Evolutionary conservation across 495 filamentous ascomycete species (phyloP).

Genomic region (Penicillium soppii): DNA sequence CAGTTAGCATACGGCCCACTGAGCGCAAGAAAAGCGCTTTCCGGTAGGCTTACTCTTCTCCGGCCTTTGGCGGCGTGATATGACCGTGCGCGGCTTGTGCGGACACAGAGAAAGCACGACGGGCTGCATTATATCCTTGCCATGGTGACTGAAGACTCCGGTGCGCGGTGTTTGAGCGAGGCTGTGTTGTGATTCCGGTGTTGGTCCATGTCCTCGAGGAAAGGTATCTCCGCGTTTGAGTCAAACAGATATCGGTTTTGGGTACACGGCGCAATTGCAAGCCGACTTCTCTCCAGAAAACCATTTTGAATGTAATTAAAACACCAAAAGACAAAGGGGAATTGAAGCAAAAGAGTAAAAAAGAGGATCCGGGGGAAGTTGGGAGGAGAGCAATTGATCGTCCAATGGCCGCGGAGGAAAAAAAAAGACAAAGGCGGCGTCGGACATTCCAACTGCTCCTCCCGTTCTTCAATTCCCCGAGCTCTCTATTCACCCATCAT

Average conservation of each 20-base stretch:
- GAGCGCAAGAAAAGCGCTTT: neutral
- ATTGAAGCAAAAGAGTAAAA: slow-evolving; percentile 5
- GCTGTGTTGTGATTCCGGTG: slow-evolving; percentile 15
- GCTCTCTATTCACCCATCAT: slow-evolving; percentile 11
- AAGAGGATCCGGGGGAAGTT: slow-evolving; percentile 15
- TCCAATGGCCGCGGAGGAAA: slow-evolving; percentile 28
- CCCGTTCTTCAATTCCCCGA: slow-evolving; percentile 20
- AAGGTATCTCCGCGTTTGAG: slow-evolving; percentile 35
- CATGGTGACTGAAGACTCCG: slow-evolving; percentile 17
- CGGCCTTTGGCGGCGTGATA: slow-evolving; percentile 77
- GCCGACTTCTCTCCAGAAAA: slow-evolving; percentile 38
- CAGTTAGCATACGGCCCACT: neutral
- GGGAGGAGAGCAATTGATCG: slow-evolving; percentile 16
- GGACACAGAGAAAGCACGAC: slow-evolving; percentile 66
- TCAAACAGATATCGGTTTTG: slow-evolving; percentile 30
- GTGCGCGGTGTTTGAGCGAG: slow-evolving; percentile 7
- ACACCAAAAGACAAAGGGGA: slow-evolving; percentile 4
- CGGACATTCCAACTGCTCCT: slow-evolving; percentile 18
- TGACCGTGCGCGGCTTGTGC: slow-evolving; percentile 68
- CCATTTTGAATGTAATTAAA: slow-evolving; percentile 26
- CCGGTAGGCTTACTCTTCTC: slow-evolving; percentile 77
- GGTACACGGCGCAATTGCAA: slow-evolving; percentile 37
- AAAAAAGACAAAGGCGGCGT: slow-evolving; percentile 29
- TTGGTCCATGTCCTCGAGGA: slow-evolving; percentile 24
- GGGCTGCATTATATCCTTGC: slow-evolving; percentile 28